These are phyloP conservation scores for Lojkania enalia DNA, from an alignment of 2,329 filamentous ascomycete genomes.

Conservation along the genomic window DNA sequence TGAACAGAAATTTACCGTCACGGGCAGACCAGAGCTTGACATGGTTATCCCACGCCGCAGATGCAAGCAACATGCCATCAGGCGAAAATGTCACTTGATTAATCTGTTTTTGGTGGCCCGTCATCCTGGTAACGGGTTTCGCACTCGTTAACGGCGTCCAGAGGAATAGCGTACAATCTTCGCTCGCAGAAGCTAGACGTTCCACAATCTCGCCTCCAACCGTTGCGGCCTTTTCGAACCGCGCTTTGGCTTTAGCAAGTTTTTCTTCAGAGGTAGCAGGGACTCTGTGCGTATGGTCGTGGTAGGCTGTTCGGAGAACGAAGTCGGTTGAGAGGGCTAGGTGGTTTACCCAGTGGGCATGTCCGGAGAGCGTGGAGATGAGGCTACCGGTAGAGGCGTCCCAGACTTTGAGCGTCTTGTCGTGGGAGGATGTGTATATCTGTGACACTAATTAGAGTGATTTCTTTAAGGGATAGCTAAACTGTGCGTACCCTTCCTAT, in stretches of 20 bases:
- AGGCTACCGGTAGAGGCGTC: slow-evolving; percentile 77
- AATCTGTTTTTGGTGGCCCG: slow-evolving; percentile 96
- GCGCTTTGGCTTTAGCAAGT: slow-evolving; percentile 72
- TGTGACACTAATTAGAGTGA: no score
- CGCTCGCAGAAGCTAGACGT: slow-evolving; percentile 84
- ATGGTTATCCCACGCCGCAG: slow-evolving; percentile 89
- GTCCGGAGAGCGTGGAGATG: slow-evolving; percentile 75
- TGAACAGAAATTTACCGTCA: slow-evolving; percentile 79
- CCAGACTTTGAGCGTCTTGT: slow-evolving; percentile 93
- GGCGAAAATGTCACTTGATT: slow-evolving; percentile 95
- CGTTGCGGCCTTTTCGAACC: slow-evolving; percentile 83
- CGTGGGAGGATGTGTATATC: slow-evolving; percentile 66
- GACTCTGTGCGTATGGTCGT: slow-evolving; percentile 74
- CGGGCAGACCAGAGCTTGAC: slow-evolving; percentile 87
- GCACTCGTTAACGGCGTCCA: slow-evolving; percentile 79
- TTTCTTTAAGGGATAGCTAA: no score
- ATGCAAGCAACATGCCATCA: slow-evolving; percentile 84
- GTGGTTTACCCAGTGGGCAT: slow-evolving; percentile 96
- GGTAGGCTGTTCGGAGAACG: slow-evolving; percentile 80
- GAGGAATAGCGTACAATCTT: slow-evolving; percentile 95
- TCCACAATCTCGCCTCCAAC: slow-evolving; percentile 78
- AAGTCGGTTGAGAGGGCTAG: slow-evolving; percentile 92
- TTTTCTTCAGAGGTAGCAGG: slow-evolving; percentile 72
- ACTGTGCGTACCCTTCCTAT: no score
- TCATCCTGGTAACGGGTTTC: slow-evolving; percentile 83